These are phyloP conservation scores for Chalciporus pseudorubinellus DNA, from an alignment of 768 basidiomycete genomes.

Conservation along the genomic window DNA sequence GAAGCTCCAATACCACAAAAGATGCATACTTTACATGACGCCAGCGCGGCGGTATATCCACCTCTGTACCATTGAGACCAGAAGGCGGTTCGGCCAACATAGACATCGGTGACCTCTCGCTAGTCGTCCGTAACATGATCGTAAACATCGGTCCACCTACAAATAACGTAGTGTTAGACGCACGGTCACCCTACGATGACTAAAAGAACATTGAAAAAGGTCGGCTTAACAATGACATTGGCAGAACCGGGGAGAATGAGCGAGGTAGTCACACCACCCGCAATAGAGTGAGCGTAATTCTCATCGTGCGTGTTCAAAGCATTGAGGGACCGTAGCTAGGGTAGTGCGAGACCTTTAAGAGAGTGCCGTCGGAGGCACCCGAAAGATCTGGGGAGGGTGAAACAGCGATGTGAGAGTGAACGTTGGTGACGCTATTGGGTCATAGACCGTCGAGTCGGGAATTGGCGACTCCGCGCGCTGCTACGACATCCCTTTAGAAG, in stretches of 20 bases:
- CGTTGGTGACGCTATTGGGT: slow-evolving; percentile 43
- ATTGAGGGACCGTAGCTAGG: slow-evolving; percentile 70
- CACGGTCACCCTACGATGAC: neutral
- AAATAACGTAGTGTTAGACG: neutral
- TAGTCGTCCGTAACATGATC: slow-evolving; percentile 71
- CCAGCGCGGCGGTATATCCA: slow-evolving; percentile 47
- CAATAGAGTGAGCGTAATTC: slow-evolving; percentile 51
- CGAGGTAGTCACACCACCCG: slow-evolving; percentile 74
- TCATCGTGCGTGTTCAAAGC: slow-evolving; percentile 75
- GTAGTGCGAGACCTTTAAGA: slow-evolving; percentile 37
- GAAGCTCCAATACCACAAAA: neutral
- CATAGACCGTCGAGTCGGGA: no score
- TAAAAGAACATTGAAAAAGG: neutral
- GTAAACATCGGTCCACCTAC: slow-evolving; percentile 75
- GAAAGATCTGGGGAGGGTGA: slow-evolving; percentile 34
- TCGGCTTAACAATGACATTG: slow-evolving; percentile 52
- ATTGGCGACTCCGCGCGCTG: no score
- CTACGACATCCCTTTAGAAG: no score
- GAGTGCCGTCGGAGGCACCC: slow-evolving; percentile 56
- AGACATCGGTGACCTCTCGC: slow-evolving; percentile 63
- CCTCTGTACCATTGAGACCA: slow-evolving; percentile 40
- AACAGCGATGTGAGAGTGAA: slow-evolving; percentile 59
- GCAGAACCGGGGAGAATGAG: slow-evolving; percentile 73
- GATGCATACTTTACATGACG: slow-evolving; percentile 69
- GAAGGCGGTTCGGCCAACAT: slow-evolving; percentile 76